Conservation (phyloP, 257 asterid species). For the Euphrasia confusa region DNA sequence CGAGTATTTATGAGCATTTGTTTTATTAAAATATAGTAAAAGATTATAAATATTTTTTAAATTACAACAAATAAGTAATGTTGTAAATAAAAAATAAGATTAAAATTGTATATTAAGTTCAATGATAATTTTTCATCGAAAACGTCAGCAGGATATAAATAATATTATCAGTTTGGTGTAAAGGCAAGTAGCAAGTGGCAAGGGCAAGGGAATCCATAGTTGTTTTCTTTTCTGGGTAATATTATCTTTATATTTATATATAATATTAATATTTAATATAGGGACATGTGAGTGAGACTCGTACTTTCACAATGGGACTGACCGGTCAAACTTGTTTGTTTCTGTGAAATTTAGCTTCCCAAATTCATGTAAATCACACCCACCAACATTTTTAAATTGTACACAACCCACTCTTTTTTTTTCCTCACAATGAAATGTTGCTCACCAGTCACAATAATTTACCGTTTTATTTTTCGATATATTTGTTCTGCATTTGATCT, state of each 20-base stretch:
- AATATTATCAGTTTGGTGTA: neutral
- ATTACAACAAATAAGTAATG: too few relatives aligned
- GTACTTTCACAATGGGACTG: conserved; percentile 29
- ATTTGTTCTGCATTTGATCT: too few relatives aligned
- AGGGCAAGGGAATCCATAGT: conserved; percentile 31
- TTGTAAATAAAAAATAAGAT: too few relatives aligned
- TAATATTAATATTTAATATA: neutral
- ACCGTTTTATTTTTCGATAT: too few relatives aligned
- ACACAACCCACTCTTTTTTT: too few relatives aligned
- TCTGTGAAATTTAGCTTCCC: conserved; percentile 27
- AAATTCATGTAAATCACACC: conserved; percentile 1
- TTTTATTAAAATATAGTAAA: too few relatives aligned
- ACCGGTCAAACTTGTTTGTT: conserved; percentile 59
- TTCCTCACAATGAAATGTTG: too few relatives aligned
- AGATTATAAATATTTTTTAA: too few relatives aligned
- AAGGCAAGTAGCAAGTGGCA: conserved; percentile 28
- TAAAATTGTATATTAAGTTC: neutral
- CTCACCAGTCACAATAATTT: too few relatives aligned
- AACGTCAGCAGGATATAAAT: conserved; percentile 12
- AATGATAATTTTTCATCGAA: neutral
- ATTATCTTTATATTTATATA: too few relatives aligned
- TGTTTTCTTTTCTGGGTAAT: conserved; percentile 36
- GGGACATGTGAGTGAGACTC: conserved; percentile 31
- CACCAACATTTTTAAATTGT: neutral
- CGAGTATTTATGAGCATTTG: too few relatives aligned